Evolutionary conservation across 768 basidiomycete genomes (phyloP).

Genomic region (Boletus patriciae): DNA sequence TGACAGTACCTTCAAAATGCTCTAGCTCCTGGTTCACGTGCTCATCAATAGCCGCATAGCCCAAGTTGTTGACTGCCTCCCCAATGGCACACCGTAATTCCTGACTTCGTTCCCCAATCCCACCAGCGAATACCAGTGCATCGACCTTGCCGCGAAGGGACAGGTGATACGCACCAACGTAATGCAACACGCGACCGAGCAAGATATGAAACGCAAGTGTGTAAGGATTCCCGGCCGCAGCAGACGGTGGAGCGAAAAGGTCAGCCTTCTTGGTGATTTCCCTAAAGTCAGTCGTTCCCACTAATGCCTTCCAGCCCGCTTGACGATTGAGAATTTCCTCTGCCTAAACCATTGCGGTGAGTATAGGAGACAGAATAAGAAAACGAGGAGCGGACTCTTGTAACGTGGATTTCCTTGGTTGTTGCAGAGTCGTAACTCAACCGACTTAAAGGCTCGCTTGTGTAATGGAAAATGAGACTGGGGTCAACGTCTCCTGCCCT

Average conservation of each 20-base stretch:
- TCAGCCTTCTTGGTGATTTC: constrained; percentile 53
- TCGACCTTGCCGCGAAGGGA: constrained; percentile 69
- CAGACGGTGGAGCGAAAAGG: constrained; percentile 17
- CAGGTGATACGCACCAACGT: constrained; percentile 71
- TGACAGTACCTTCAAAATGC: constrained; percentile 39
- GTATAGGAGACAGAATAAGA: background rate
- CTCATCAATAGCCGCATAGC: constrained; percentile 52
- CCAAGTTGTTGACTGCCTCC: constrained; percentile 56
- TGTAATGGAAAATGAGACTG: constrained; percentile 82
- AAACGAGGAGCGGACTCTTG: constrained; percentile 36
- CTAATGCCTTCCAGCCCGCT: constrained; percentile 75
- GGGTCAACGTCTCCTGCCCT: constrained; percentile 84
- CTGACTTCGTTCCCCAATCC: constrained; percentile 77
- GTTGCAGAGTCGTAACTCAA: constrained; percentile 53
- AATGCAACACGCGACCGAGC: constrained; percentile 72
- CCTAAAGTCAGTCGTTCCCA: constrained; percentile 82
- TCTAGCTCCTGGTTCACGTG: constrained; percentile 46
- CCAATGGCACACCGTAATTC: constrained; percentile 61
- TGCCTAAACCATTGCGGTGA: constrained; percentile 41
- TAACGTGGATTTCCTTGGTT: constrained; percentile 52
- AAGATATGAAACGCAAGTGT: constrained; percentile 77
- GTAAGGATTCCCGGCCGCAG: constrained; percentile 35
- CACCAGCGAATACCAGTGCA: constrained; percentile 83
- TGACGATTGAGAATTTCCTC: constrained; percentile 74
- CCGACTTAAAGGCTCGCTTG: constrained; percentile 46